Percentiles rank a stretch among this genome's conserved stretches.
Evolutionary conservation across 2,329 filamentous ascomycete genomes (phyloP).

Genomic region (Myriosclerotinia duriaeana): DNA sequence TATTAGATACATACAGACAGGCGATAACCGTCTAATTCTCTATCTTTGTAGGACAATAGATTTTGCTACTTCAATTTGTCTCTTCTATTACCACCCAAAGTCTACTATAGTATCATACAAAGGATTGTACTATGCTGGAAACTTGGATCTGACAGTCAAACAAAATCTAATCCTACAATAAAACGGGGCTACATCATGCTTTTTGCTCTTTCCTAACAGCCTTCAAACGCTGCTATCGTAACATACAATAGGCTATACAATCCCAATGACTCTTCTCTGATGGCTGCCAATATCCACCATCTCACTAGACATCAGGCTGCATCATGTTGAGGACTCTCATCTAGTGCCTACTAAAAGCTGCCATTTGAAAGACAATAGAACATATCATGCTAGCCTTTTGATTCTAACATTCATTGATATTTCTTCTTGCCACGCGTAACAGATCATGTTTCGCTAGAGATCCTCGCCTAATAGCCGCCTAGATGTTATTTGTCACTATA

Average conservation of each 20-base stretch:
- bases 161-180: not conserved
- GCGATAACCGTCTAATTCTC: not conserved
- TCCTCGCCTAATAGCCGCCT: not conserved
- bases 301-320: not conserved
- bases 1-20: not conserved
- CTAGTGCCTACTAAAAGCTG: not conserved
- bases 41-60: not conserved
- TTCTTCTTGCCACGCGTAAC: not conserved
- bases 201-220: not conserved
- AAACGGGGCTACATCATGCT: not conserved
- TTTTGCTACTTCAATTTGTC: not conserved
- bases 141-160: not conserved
- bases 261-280: not conserved
- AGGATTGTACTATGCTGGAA: not conserved
- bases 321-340: not conserved
- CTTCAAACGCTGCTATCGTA: not conserved
- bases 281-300: not conserved
- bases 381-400: not conserved
- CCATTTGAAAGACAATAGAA: not conserved
- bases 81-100: not conserved
- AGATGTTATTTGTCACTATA: not conserved
- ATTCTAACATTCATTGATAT: not conserved
- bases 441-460: not conserved
- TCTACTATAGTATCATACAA: not conserved
- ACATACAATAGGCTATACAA: not conserved